phyloP scores from a whole-genome alignment of 2,329 filamentous ascomycete species.

The Aureobasidium sp. region DNA sequence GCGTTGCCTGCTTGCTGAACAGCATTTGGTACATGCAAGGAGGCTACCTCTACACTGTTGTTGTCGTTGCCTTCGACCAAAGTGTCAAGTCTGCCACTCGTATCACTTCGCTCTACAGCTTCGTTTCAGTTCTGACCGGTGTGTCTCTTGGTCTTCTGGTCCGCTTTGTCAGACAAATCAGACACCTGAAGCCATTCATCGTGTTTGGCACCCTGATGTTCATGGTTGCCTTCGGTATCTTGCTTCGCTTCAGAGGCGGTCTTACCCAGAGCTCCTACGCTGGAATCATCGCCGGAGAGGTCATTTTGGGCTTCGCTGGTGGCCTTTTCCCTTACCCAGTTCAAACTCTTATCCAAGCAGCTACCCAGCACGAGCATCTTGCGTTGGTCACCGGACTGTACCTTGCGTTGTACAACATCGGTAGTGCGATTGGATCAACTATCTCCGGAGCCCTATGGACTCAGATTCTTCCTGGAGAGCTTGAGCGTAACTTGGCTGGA shows the following conservation, averaged over 20 bases:
- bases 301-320: slow-evolving; percentile 27
- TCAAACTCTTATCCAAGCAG: slow-evolving; percentile 28
- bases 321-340: slow-evolving; percentile 23
- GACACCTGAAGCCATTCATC: slow-evolving; percentile 26
- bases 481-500: slow-evolving; percentile 28
- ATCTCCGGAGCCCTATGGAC: slow-evolving; percentile 59
- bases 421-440: slow-evolving; percentile 31
- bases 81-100: slow-evolving; percentile 48
- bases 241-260: slow-evolving; percentile 29
- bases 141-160: slow-evolving; percentile 34
- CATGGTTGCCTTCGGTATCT: slow-evolving; percentile 20
- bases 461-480: slow-evolving; percentile 42
- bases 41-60: slow-evolving; percentile 56
- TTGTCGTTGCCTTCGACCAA: slow-evolving; percentile 55
- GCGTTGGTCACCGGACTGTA: slow-evolving; percentile 55
- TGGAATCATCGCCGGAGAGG: slow-evolving; percentile 39
- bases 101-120: slow-evolving; percentile 52
- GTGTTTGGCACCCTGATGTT: slow-evolving; percentile 25
- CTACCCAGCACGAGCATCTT: slow-evolving; percentile 42
- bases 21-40: slow-evolving; percentile 57
- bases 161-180: slow-evolving; percentile 13
- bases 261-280: slow-evolving; percentile 25
- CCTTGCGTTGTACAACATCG: slow-evolving; percentile 52
- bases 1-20: slow-evolving; percentile 49
- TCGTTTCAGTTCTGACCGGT: slow-evolving; percentile 50